Evolutionary conservation across 768 basidiomycete genomes (phyloP), one percentile per base, ranked within the genome.

Genomic region (Psilocybe cyanescens): DNA sequence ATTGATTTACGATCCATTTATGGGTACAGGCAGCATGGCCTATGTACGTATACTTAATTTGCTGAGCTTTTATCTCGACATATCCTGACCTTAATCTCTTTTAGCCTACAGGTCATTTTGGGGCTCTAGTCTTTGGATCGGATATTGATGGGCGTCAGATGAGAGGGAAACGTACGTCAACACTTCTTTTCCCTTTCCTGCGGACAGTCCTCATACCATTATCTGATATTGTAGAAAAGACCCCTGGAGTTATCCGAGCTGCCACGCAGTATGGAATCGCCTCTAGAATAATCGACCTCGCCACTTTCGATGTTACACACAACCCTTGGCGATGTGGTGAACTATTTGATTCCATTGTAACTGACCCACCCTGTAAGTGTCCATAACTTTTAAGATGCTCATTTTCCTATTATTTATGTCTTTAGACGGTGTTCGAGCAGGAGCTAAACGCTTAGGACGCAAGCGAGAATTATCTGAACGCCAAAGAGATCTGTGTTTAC

Each of bases 101-200:
- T n/a, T 70, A 95, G 93, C 92, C 95, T 0, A 83, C 86, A 2
- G 92, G 95, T 0, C 83, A 94, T 68, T 98, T 96, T 66, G 97
- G 97, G 2, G 90, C 95, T 0, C 74, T 87, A 29, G 85, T 95
- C 0, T 87, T 92, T 58, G 97, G 97, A 16, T 95, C 94, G 16
- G 97, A 99, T 72, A 98, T 99, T 52, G 97, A 99, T 69, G 97
- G 97, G 0, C 83, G 97, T 45, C 97, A 99, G 71, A 96, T 99
- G 91, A 81, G 95, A 61, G 97, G 97, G 16, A 97, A 94, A 83
- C 85, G 95, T 90, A 65, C 56, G 75, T 63, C 5, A 4, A 44
- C 11, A 30, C 11, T 29, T 37, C 44, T 31, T 55, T 14, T 6
- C 29, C 55, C 33, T n/a, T 49, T 9, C 11, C 12, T 12, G 19